These are phyloP conservation scores for Phyllosticta citrichinensis DNA, from an alignment of 2,329 filamentous ascomycete species.

Conservation along the genomic window DNA sequence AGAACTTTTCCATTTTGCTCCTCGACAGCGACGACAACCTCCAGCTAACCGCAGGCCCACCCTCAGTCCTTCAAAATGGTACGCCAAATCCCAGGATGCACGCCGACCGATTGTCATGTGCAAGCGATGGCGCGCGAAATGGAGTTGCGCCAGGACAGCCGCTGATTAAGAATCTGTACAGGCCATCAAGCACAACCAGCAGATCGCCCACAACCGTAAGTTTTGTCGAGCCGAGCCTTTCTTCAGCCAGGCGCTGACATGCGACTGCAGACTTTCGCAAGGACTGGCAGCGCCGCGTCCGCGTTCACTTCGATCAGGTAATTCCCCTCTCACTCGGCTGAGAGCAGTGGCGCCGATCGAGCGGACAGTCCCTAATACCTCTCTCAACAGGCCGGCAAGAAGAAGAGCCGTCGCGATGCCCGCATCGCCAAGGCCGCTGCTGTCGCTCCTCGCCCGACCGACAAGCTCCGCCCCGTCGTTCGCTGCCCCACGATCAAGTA, in stretches of 20 bases:
- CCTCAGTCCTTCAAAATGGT: constrained; percentile 10
- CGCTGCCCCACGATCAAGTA: constrained; percentile 98
- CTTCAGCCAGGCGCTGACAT: constrained; percentile 18
- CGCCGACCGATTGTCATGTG: background rate
- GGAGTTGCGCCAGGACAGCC: background rate
- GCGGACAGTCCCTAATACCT: constrained; percentile 20
- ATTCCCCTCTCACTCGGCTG: constrained; percentile 42
- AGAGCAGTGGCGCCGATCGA: constrained; percentile 42
- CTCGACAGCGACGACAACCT: constrained; percentile 9
- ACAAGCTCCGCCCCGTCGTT: constrained; percentile 92
- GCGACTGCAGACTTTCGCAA: constrained; percentile 77
- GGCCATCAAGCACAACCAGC: constrained; percentile 99
- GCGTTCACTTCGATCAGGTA: constrained; percentile 99
- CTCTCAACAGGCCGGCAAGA: constrained; percentile 72
- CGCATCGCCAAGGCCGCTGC: constrained; percentile 91
- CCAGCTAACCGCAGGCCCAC: constrained; percentile 8
- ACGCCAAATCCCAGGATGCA: background rate
- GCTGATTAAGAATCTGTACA: background rate
- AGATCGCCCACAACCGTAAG: constrained; percentile 79
- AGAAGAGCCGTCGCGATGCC: constrained; percentile 82
- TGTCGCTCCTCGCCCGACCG: constrained; percentile 90
- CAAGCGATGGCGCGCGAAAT: background rate
- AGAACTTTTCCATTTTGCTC: constrained; percentile 7
- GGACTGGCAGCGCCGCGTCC: constrained; percentile 99
- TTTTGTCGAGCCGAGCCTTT: background rate